These are phyloP conservation scores for Pythium apleroticum DNA, from an alignment of 352 stramenopile species.

Conservation along the genomic window DNA sequence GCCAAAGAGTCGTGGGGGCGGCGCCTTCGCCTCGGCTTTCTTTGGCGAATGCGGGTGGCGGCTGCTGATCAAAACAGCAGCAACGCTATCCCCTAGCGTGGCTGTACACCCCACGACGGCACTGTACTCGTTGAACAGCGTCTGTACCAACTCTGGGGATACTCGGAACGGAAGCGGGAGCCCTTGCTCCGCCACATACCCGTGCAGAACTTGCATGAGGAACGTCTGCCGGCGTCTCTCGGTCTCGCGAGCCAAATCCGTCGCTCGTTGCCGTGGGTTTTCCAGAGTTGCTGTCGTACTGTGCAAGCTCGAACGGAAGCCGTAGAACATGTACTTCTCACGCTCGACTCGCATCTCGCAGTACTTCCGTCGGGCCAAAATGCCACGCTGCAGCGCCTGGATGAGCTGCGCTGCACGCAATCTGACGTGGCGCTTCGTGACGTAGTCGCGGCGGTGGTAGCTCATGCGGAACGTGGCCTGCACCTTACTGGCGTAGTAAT, in stretches of 20 bases:
- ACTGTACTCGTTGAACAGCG: conserved; percentile 56
- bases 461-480: conserved; percentile 75
- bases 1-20: conserved; percentile 28
- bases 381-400: conserved; percentile 67
- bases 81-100: conserved; percentile 47
- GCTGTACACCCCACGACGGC: conserved; percentile 61
- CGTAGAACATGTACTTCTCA: conserved; percentile 63
- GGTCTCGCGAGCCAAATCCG: conserved; percentile 35
- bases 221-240: conserved; percentile 54
- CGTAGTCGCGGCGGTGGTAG: conserved; percentile 55
- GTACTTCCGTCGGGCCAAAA: conserved; percentile 53
- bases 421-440: conserved; percentile 40
- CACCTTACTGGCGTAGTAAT: conserved; percentile 71
- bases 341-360: conserved; percentile 57
- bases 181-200: conserved; percentile 45
- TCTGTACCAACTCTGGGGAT: conserved; percentile 32
- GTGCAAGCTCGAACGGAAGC: conserved; percentile 64
- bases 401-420: conserved; percentile 56
- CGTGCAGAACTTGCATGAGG: conserved; percentile 70
- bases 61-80: conserved; percentile 26
- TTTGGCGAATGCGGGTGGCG: conserved; percentile 4
- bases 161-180: conserved; percentile 40
- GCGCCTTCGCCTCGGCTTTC: conserved; percentile 3
- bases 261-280: conserved; percentile 40
- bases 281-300: conserved; percentile 37